Evolutionary conservation across 2,329 filamentous ascomycete genomes (phyloP).

Genomic region (Xylaria sp.): DNA sequence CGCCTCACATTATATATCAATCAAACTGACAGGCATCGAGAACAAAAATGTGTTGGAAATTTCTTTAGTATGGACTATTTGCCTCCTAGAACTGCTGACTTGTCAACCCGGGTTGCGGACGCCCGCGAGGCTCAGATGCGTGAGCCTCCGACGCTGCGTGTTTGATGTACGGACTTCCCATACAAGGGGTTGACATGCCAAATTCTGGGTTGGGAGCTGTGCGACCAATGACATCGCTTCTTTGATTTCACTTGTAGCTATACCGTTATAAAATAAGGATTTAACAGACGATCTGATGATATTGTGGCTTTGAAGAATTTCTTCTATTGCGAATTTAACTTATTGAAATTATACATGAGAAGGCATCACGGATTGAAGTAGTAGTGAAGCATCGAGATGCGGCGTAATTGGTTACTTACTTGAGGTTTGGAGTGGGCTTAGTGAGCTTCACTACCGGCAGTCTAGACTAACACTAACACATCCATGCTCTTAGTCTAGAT

Average conservation of each 20-base stretch:
- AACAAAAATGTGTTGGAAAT: too few species aligned
- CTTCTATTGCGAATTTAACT: too few species aligned
- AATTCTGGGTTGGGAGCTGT: constrained; percentile 5
- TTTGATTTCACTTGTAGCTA: not conserved
- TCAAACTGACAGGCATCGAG: not conserved
- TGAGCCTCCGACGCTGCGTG: constrained; percentile 21
- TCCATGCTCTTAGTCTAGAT: not conserved
- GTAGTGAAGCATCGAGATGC: not conserved
- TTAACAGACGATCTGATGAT: too few species aligned
- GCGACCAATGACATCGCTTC: constrained; percentile 6
- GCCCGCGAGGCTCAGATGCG: constrained; percentile 27
- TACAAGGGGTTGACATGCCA: constrained; percentile 19
- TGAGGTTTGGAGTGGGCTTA: not conserved
- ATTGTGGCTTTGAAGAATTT: too few species aligned
- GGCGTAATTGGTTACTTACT: not conserved
- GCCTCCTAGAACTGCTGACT: not conserved
- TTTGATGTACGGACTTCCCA: constrained; percentile 23
- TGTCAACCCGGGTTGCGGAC: not conserved
- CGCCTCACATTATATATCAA: constrained; percentile 20
- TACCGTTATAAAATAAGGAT: not conserved
- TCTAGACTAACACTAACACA: not conserved
- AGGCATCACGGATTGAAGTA: not conserved
- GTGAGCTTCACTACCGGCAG: not conserved
- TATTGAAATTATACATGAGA: not conserved
- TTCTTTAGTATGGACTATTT: not conserved